A percentile compares a stretch with the other conserved stretches of the same genome.
These are phyloP conservation scores for Phyllosticta ampelicida DNA, from an alignment of 2,329 filamentous ascomycete species.

Conservation along the genomic window DNA sequence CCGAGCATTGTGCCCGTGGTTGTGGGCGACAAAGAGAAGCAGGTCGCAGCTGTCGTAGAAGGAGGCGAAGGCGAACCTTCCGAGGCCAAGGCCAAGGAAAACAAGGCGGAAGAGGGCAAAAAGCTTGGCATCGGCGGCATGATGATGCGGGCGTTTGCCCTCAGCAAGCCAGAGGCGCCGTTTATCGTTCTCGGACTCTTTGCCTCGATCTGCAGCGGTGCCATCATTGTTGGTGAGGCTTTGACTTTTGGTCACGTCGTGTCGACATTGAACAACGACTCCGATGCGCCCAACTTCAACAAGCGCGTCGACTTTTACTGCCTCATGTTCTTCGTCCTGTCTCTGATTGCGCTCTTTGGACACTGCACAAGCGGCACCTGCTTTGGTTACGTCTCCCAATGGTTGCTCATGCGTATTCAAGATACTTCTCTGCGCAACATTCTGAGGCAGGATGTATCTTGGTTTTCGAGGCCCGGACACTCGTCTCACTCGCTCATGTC, in stretches of 20 bases:
- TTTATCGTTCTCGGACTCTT: slow-evolving; percentile 33
- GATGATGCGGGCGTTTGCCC: slow-evolving; percentile 15
- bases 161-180: slow-evolving; percentile 28
- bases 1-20: slow-evolving; percentile 6
- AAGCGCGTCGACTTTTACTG: slow-evolving; percentile 32
- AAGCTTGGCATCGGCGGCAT: slow-evolving; percentile 14
- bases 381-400: slow-evolving; percentile 39
- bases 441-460: slow-evolving; percentile 45
- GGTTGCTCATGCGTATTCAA: slow-evolving; percentile 34
- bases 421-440: slow-evolving; percentile 40
- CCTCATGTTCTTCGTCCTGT: slow-evolving; percentile 43
- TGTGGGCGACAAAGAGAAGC: slow-evolving; percentile 1
- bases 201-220: slow-evolving; percentile 37
- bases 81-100: background rate
- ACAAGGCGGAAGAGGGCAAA: background rate
- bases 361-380: slow-evolving; percentile 35
- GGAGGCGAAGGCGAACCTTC: background rate
- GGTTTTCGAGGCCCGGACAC: slow-evolving; percentile 35
- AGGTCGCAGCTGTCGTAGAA: background rate
- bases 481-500: slow-evolving; percentile 36
- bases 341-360: slow-evolving; percentile 37
- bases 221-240: slow-evolving; percentile 48
- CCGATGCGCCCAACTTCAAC: slow-evolving; percentile 19
- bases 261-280: slow-evolving; percentile 38
- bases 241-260: slow-evolving; percentile 46